Percentiles rank a stretch among this genome's conserved stretches.
phyloP scores from a whole-genome alignment of 139 green algal species.

The Spirogloea muscicola region DNA sequence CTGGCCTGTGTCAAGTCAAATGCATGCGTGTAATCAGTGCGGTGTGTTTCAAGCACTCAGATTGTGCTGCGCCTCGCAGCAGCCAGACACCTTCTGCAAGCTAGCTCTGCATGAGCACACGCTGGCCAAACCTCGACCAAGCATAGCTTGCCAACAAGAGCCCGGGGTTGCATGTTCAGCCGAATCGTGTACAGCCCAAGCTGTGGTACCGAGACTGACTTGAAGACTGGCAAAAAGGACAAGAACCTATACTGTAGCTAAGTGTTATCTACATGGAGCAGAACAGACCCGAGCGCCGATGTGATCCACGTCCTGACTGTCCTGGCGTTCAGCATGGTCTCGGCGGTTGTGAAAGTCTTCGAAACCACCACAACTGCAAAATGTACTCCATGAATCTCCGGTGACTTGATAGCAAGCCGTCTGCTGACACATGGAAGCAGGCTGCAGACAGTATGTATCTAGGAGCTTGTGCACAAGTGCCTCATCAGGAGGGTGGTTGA shows the following conservation, averaged over 20 bases:
- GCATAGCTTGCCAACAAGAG: too few species aligned
- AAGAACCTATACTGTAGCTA: neutral
- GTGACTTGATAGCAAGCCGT: neutral
- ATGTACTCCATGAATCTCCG: neutral
- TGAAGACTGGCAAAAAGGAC: neutral
- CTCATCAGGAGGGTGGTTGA: too few species aligned
- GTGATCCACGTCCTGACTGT: slow-evolving; percentile 71
- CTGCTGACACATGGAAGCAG: too few species aligned
- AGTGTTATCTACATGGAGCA: neutral
- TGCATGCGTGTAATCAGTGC: neutral
- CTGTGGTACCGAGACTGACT: neutral
- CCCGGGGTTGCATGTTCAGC: too few species aligned
- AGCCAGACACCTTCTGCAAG: too few species aligned
- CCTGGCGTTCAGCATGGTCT: slow-evolving; percentile 99
- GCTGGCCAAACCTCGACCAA: too few species aligned
- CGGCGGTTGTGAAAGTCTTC: slow-evolving; percentile 99
- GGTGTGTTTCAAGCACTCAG: neutral
- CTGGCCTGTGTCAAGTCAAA: slow-evolving; percentile 34
- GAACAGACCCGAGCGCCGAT: slow-evolving; percentile 36
- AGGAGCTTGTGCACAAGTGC: too few species aligned
- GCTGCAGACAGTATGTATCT: too few species aligned
- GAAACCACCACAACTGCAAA: slow-evolving; percentile 80
- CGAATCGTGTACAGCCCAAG: too few species aligned
- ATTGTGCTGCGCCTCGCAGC: too few species aligned
- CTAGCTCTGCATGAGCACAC: too few species aligned